Base-by-base conservation (phyloP, 2,329 filamentous ascomycete genomes). In the Ophiosphaerella narmari region DNA sequence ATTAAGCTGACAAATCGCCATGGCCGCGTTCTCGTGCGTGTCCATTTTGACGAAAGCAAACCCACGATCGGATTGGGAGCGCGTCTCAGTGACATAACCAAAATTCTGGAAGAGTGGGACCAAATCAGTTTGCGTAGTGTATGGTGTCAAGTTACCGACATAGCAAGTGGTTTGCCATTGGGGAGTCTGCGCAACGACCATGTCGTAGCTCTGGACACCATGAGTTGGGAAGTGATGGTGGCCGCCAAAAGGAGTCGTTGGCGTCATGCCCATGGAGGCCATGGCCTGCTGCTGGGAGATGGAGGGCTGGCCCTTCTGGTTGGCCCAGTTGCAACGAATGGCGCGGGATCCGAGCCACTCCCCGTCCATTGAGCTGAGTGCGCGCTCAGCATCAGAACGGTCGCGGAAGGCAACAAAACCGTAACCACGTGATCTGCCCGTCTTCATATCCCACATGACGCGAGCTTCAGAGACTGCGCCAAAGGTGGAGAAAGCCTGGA, bases 371-470 rank as follows among this genome's bases (percentile, higher is more conserved):
- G 91, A 91, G 77, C 88, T 96, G 68, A 99, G 77, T 1, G 94
- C 93, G 77, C 97, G 96, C 75, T 99, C 94, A 24, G 94, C 94
- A 68, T 99, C 94, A 32, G 84, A 79, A 57, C 93, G 90, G 57
- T 99, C 94, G 56, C 93, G 89, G 83, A 96, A 99, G 42, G 94
- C 94, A 63, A 97, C 93, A 71, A 99, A 99, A 11, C 94, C 94
- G 70, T 99, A 99, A 53, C 94, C 94, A 72, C 94, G 90, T 61
- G 94, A 97, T 58, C 94, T 88, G 62, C 94, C 94, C 32, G 94
- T 99, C 83, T 99, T 99, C 94, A 99, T 99, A 75, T 99, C 94
- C 94, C 94, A 99, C 94, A 99, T 99, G 59, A 99, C 94, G 67
- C 94, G 91, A 52, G 94, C 94, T 76, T 99, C 94, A 2, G 94